Evolutionary conservation across 2,329 filamentous ascomycete genomes (phyloP), one percentile per base, ranked within the genome.

Genomic region (Thyridium curvatum): DNA sequence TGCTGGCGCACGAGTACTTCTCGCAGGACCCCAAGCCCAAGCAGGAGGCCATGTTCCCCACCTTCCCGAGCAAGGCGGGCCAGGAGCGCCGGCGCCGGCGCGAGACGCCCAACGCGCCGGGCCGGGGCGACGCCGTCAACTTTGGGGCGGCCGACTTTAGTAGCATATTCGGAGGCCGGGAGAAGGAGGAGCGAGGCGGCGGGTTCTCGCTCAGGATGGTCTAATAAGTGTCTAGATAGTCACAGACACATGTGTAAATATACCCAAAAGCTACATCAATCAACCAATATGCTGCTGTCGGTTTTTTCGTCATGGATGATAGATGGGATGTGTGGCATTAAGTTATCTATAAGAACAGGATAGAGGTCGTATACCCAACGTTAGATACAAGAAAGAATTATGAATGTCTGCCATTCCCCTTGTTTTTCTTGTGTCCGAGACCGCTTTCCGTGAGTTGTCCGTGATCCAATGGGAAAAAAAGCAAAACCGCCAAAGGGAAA

Each of bases 51-150:
- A 84, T 98, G 82, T 97, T 98, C 56, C 93, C 93, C 3, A 97
- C 93, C 0, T 98, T 97, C 58, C 93, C 93, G 0, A 93, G 86
- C 52, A 96, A 94, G 61, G 93, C 93, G 0, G 88, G 89, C 2
- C 85, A 93, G 68, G 93, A 98, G 69, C 84, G 82, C 54, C 71
- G 89, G 50, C 70, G 86, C 46, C 71, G 77, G 30, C 71, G 77
- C 43, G 79, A 81, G 43, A 90, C 82, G 46, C 93, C 93, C 1
- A 82, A 89, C 59, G 93, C 93, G 7, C 93, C 93, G 0, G 77
- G 76, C 30, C 71, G 91, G 26, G 90, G 89, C 0, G 77, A 76
- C 41, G 77, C 77, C 3, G 68, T 73, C 1, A 66, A 70, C 4
- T 49, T 79, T 3, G 69, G 71, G 0, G 65, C 68, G 3, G 66